Evolutionary conservation across 768 basidiomycete genomes (phyloP).

Genomic region (Leccinum arenicola): DNA sequence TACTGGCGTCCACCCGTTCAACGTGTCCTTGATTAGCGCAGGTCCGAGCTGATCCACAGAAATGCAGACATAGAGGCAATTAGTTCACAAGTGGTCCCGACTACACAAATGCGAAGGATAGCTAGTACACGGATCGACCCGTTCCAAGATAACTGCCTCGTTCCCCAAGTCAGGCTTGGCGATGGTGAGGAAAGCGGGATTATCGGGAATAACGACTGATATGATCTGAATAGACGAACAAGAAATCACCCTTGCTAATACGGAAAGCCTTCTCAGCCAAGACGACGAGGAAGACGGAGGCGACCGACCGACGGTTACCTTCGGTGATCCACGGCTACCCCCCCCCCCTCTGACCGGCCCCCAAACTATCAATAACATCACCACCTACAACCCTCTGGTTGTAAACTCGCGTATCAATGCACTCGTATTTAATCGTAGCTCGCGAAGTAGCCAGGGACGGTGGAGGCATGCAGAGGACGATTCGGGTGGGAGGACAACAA

Average conservation of each 20-base stretch:
- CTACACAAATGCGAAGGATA: background rate
- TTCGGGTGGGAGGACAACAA: too few species aligned
- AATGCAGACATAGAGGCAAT: too few species aligned
- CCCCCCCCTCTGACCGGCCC: background rate
- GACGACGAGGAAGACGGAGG: background rate
- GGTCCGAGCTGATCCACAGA: too few species aligned
- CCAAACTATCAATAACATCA: background rate
- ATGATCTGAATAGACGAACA: background rate
- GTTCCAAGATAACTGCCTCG: constrained; percentile 4
- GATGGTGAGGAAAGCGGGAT: background rate
- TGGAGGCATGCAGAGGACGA: too few species aligned
- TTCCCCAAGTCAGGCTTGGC: background rate
- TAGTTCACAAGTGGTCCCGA: constrained; percentile 2
- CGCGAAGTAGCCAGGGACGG: too few species aligned
- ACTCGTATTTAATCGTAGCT: too few species aligned
- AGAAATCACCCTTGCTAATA: background rate
- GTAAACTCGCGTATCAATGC: too few species aligned
- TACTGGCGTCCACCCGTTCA: background rate
- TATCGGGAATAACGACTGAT: background rate
- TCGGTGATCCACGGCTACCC: background rate
- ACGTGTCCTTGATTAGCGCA: too few species aligned
- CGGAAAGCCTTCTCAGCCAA: background rate
- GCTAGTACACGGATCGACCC: background rate
- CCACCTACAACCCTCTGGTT: too few species aligned
- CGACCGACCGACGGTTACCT: background rate